Percentiles rank a stretch among this genome's conserved stretches.
These are phyloP conservation scores for Halenospora varia DNA, from an alignment of 495 filamentous ascomycete species.

Conservation along the genomic window DNA sequence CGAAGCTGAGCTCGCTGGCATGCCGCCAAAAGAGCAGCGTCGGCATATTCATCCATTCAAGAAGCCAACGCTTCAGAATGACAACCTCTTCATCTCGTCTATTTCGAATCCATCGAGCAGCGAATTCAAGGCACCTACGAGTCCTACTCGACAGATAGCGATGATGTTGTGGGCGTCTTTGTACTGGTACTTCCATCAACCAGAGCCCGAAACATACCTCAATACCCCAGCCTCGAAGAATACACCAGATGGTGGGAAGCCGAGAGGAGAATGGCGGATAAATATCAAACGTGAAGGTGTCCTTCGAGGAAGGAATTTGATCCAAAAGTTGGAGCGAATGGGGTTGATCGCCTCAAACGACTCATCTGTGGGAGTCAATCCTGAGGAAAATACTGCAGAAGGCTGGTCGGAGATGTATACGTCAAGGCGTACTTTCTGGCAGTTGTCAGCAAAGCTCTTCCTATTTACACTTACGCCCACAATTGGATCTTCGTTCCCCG, in stretches of 20 bases:
- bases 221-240: constrained; percentile 56
- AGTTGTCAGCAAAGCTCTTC: constrained; percentile 80
- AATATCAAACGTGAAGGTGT: constrained; percentile 82
- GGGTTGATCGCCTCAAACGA: constrained; percentile 74
- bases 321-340: constrained; percentile 94
- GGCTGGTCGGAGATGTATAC: constrained; percentile 81
- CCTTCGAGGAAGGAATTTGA: constrained; percentile 71
- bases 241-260: constrained; percentile 65
- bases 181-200: constrained; percentile 96
- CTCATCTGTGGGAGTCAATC: constrained; percentile 64
- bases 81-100: constrained; percentile 84
- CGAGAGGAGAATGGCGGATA: constrained; percentile 83
- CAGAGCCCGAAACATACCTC: constrained; percentile 50
- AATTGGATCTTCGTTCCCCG: constrained; percentile 47
- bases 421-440: constrained; percentile 82
- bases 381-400: constrained; percentile 56
- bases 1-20: constrained; percentile 17
- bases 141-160: constrained; percentile 80
- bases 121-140: constrained; percentile 74
- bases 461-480: constrained; percentile 78
- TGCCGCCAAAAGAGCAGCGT: constrained; percentile 23
- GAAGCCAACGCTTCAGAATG: constrained; percentile 67
- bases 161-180: constrained; percentile 96
- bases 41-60: constrained; percentile 60
- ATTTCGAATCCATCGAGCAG: constrained; percentile 76